phyloP scores from a whole-genome alignment of 2,329 filamentous ascomycete genomes.

The Pseudocercospora fuligena region DNA sequence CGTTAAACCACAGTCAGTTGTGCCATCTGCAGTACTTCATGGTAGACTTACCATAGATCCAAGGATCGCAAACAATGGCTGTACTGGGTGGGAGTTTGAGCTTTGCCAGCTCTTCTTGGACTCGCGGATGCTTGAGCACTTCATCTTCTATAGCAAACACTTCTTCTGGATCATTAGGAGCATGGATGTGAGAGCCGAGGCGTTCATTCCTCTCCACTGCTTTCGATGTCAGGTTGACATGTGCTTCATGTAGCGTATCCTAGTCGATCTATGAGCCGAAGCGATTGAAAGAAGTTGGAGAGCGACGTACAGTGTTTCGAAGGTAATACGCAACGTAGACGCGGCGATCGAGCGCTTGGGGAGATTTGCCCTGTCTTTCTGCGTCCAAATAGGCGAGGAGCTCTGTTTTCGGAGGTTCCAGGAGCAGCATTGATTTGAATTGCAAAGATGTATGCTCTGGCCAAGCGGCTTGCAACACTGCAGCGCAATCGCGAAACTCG shows the following conservation, averaged over 20 bases:
- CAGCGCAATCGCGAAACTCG: no score
- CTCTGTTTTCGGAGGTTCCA: not conserved
- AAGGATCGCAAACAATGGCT: conserved; percentile 64
- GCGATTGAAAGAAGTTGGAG: conserved; percentile 52
- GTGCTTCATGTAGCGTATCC: no score
- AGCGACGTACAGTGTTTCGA: not conserved
- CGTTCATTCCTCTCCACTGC: no score
- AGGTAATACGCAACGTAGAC: not conserved
- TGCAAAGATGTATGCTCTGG: no score
- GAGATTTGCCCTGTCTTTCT: not conserved
- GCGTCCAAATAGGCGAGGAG: not conserved
- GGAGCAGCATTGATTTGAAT: no score
- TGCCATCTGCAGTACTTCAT: conserved; percentile 49
- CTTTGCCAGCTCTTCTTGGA: conserved; percentile 64
- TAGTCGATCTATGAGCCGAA: no score
- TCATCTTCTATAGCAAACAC: conserved; percentile 62
- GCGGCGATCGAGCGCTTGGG: not conserved
- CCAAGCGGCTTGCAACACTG: no score
- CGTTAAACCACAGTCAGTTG: conserved; percentile 46
- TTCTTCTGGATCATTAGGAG: conserved; percentile 63
- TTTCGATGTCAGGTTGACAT: no score
- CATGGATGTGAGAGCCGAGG: conserved; percentile 51
- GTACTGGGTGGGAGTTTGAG: conserved; percentile 62
- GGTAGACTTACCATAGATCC: conserved; percentile 64
- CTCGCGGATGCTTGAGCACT: conserved; percentile 60